Base-by-base conservation (phyloP, 495 filamentous ascomycete genomes). In the Chlorociboria aeruginascens region DNA sequence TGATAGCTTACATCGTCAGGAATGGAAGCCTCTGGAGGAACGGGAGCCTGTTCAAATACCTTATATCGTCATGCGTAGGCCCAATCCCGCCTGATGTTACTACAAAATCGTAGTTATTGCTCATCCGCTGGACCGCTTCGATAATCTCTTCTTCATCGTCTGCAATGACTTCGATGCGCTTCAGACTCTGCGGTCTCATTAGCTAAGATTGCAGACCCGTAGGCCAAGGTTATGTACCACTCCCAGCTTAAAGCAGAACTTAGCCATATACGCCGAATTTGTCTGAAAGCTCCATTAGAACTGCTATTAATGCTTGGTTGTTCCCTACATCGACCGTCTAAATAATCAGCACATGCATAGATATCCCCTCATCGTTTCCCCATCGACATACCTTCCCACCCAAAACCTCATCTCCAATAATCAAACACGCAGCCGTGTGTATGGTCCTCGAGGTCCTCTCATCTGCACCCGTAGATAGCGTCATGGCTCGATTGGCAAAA, bases 1-100 rank as follows among this genome's bases (percentile, higher is more conserved):
- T 80, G 67, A 71, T 98, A 98, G 33, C 92, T 97, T 53, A 98
- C 97, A 59, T 98, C 92, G 59, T 98, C 92, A 67, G 97, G 92
- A 46, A 83, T 92, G 56, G 51, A 50, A n/a, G n/a, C n/a, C n/a
- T n/a, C n/a, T n/a, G n/a, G n/a, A n/a, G n/a, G n/a, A n/a, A n/a
- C n/a, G n/a, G n/a, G n/a, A n/a, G n/a, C n/a, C n/a, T n/a, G n/a
- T n/a, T n/a, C n/a, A n/a, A n/a, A n/a, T n/a, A n/a, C n/a, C n/a
- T n/a, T 31, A 39, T 46, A 17, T 51, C 17, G 43, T 31, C 20
- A 7, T 60, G 89, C 85, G 89, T 96, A 45, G 92, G 90, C 3
- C 92, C 92, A 59, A 98, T 96, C 25, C 92, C 92, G 45, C 92
- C 92, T 54, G 82, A 85, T 38, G 92, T 98, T 2, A 95, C 87